Evolutionary conservation across 2,329 filamentous ascomycete genomes (phyloP), one percentile per base, ranked within the genome.

Genomic region (Zasmidium cellare): DNA sequence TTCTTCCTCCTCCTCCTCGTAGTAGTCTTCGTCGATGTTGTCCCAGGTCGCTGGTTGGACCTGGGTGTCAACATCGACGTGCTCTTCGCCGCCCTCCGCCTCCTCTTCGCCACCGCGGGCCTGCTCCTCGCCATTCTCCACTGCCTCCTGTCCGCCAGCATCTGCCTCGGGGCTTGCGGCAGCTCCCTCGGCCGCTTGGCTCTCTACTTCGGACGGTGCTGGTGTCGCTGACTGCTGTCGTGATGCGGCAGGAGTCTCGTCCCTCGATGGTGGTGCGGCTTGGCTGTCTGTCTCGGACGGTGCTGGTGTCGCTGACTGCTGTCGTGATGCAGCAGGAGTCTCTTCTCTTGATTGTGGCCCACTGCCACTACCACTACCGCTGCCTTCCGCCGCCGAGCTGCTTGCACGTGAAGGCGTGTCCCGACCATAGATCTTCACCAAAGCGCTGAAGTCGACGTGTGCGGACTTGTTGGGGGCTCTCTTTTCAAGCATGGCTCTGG

Each of bases 61-160:
- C n/a, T 71, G 71, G 5, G 87, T 86, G 11, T 84, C 82, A 61
- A 87, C 85, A 55, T 86, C 86, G 56, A 88, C 85, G 0, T 79
- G 76, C 0, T 80, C 77, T 0, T 81, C 80, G 0, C 78, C 0
- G 79, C 78, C 14, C 78, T n/a, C n/a, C n/a, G n/a, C n/a, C n/a
- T n/a, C 25, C 6, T 28, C 25, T 28, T 28, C 25, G 5, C 5
- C 25, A 11, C 6, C 25, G 25, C 11, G 5, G 25, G 11, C 76
- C 19, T 87, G 85, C 38, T 87, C 86, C 55, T 88, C 88, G 24
- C 47, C 46, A 11, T 28, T 11, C 5, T 28, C 25, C 6, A 28
- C 25, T 28, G 5, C 25, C 6, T 28, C 25, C 11, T 28, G 25
- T 28, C 11, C 25, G 11, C 11, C 25, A 6, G 25, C 22, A 46